Evolutionary conservation across 805 yeast species (phyloP).

Genomic region (Starmerella ratchasimensis): DNA sequence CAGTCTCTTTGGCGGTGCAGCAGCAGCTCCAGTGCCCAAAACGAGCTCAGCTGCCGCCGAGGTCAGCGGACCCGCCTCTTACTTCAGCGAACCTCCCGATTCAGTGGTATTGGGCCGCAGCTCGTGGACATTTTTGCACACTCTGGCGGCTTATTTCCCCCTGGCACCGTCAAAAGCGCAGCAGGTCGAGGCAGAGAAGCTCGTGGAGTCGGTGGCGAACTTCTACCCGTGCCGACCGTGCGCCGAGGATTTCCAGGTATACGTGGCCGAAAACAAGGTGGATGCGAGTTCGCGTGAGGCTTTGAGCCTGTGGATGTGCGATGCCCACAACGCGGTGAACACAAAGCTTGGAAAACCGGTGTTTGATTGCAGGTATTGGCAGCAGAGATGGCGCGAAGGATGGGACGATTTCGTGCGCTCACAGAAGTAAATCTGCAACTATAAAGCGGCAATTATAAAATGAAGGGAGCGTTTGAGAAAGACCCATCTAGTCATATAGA

Average conservation of each 20-base stretch:
- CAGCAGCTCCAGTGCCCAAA: slow-evolving; percentile 18
- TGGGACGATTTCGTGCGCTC: slow-evolving; percentile 44
- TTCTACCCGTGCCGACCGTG: slow-evolving; percentile 92
- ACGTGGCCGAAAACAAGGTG: slow-evolving; percentile 35
- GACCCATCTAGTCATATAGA: neutral
- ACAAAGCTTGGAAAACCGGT: slow-evolving; percentile 67
- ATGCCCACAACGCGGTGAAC: slow-evolving; percentile 92
- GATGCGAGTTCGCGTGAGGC: slow-evolving; percentile 40
- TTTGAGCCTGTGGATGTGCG: slow-evolving; percentile 83
- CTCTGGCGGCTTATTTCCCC: slow-evolving; percentile 84
- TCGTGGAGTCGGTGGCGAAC: slow-evolving; percentile 55
- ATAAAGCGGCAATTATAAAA: no score
- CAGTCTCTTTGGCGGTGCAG: slow-evolving; percentile 14
- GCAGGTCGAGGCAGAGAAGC: slow-evolving; percentile 58
- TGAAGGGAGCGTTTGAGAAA: no score
- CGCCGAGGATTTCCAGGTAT: slow-evolving; percentile 66
- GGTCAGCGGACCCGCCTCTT: slow-evolving; percentile 7
- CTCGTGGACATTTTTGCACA: slow-evolving; percentile 84
- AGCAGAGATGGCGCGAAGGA: slow-evolving; percentile 87
- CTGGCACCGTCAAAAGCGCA: slow-evolving; percentile 44
- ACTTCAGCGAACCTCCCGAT: slow-evolving; percentile 54
- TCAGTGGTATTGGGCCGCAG: slow-evolving; percentile 66
- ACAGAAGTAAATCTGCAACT: slow-evolving; percentile 2
- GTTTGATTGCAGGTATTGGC: slow-evolving; percentile 85
- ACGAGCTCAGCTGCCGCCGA: slow-evolving; percentile 11